Evolutionary conservation across 164 flowering plant species (phyloP), one percentile per base, ranked within the genome.

Genomic region (Vitis labrusca): DNA sequence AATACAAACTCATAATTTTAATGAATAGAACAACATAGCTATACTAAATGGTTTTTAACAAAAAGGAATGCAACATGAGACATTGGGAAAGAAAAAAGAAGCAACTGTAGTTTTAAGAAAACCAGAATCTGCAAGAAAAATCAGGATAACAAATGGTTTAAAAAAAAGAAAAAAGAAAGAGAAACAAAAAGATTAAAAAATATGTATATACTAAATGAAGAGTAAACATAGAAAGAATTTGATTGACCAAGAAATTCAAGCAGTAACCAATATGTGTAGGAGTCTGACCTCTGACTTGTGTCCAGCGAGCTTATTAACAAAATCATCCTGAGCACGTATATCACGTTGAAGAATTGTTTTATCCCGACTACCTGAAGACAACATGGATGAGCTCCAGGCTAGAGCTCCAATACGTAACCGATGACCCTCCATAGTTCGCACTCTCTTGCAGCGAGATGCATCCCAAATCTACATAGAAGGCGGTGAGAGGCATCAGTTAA

Each of bases 381-480:
- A 67, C 57, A 88, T 9, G 8, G 95, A 80, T 65, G 98, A 83
- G 78, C 93, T 93, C 99, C 98, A 96, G 59, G 98, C 92, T 64
- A 96, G 83, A 49, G 99, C 93, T 57, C 98, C 99, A 77, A 93
- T 95, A 62, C 94, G 90, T 69, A 87, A 66, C 11, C 97, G 83
- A 82, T 96, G 99, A 14, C 98, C 95, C 69, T 91, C 97, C 99
- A 96, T 93, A 19, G 93, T 93, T 79, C 97, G 89, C 30, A 93
- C 76, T 71, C 79, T 87, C 82, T 72, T 88, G 74, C 97, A 93
- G 59, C 89, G 90, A 72, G 98, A 79, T 77, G 97, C 95, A 85
- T 96, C 99, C 99, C 98, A 96, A 57, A 96, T 82, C 99, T 96
- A 75, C 67, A 81, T 10, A 68, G 58, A 69, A 51, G 47, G n/a